These are phyloP conservation scores for Barnettozyma sp. DNA, from an alignment of 805 yeast species.

Conservation along the genomic window DNA sequence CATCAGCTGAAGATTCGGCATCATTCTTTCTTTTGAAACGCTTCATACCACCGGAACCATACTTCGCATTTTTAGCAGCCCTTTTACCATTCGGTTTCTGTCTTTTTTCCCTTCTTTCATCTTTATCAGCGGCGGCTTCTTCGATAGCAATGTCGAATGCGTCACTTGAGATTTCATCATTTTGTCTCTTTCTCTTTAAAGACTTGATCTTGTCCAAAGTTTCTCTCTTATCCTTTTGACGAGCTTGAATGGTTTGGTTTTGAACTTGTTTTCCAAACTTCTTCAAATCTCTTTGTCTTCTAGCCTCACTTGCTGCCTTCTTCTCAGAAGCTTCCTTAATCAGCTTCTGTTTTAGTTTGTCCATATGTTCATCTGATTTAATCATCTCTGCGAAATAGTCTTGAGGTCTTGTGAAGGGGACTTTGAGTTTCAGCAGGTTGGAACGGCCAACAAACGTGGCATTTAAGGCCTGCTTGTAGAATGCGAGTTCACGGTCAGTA, in stretches of 20 bases:
- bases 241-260: conserved; percentile 84
- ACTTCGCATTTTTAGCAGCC: conserved; percentile 63
- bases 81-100: conserved; percentile 58
- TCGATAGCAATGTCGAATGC: conserved; percentile 90
- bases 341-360: conserved; percentile 74
- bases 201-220: conserved; percentile 84
- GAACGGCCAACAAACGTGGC: conserved; percentile 72
- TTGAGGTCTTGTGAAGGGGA: conserved; percentile 86
- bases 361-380: conserved; percentile 97
- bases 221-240: conserved; percentile 89
- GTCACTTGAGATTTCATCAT: conserved; percentile 62
- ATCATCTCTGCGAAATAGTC: conserved; percentile 99
- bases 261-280: conserved; percentile 97
- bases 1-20: conserved; percentile 62
- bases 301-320: conserved; percentile 89
- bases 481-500: conserved; percentile 90
- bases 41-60: conserved; percentile 75
- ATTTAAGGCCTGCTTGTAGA: conserved; percentile 87
- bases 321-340: conserved; percentile 74
- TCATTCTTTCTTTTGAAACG: conserved; percentile 68
- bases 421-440: conserved; percentile 57
- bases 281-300: conserved; percentile 89
- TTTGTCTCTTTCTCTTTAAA: conserved; percentile 82
- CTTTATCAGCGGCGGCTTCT: conserved; percentile 55
- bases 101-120: conserved; percentile 36